Conservation (phyloP, 148 eudicot species). For the Spergularia marina region DNA sequence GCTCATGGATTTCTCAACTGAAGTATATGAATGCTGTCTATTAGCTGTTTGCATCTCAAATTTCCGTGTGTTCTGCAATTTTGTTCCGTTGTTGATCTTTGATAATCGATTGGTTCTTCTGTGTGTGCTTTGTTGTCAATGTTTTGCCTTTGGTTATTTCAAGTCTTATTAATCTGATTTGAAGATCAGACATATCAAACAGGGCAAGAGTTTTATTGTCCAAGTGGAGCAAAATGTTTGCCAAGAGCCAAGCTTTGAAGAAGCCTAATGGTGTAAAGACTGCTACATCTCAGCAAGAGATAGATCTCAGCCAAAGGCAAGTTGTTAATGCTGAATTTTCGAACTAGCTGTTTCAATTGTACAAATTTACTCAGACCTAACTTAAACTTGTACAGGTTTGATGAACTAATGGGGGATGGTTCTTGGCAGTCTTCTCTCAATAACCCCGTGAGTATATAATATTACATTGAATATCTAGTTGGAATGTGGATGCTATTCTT, state of each 20-base stretch:
- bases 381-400: slow-evolving; percentile 52
- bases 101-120: background rate
- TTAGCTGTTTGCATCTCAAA: background rate
- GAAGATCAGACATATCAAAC: slow-evolving; percentile 89
- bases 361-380: background rate
- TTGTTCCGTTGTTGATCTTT: background rate
- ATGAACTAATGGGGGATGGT: slow-evolving; percentile 64
- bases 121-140: background rate
- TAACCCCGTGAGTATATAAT: slow-evolving; percentile 45
- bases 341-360: slow-evolving; percentile 2
- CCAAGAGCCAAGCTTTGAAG: slow-evolving; percentile 65
- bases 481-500: slow-evolving; percentile 8
- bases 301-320: slow-evolving; percentile 79
- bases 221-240: slow-evolving; percentile 86
- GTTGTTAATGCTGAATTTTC: background rate
- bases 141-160: slow-evolving; percentile 11
- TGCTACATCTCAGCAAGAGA: slow-evolving; percentile 48
- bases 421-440: slow-evolving; percentile 55
- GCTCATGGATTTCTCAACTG: background rate
- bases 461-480: slow-evolving; percentile 1
- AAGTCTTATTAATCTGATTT: slow-evolving; percentile 69
- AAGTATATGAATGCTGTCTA: background rate
- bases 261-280: slow-evolving; percentile 52
- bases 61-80: background rate
- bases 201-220: slow-evolving; percentile 76